Evolutionary conservation across 2,329 filamentous ascomycete species (phyloP), one percentile per base, ranked within the genome.

Genomic region (Cladophialophora chaetospira): DNA sequence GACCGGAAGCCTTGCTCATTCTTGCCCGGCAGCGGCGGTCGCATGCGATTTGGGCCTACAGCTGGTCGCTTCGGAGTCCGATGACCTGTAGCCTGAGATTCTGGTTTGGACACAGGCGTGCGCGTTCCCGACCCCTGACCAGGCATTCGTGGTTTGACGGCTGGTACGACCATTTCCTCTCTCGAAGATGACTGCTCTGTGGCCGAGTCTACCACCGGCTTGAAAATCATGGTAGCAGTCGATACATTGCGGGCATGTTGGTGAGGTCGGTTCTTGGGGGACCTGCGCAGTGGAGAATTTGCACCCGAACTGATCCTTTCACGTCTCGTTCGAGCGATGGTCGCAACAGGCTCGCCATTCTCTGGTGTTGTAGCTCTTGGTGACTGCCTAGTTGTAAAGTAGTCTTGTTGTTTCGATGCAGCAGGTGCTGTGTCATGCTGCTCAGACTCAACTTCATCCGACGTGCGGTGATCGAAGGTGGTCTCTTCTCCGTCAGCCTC

Each of bases 201-300:
- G 36, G 54, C 51, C 2, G 63, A 60, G 15, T 65, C 65, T 4
- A 56, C 75, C 28, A 84, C 76, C 0, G 91, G 91, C 29, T 89
- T 91, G 73, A 88, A 96, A 1, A 96, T 77, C 52, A 95, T 91
- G 0, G 92, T 96, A 65, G 87, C 90, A 17, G 85, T 88, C 0
- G 92, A 96, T 3, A 88, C 71, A 10, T 90, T 91, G 33, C 91
- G 87, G 53, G 75, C 81, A 66, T 96, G 91, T 3, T 77, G 61
- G 21, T 72, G 75, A 42, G 75, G 71, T 15, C 51, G 57, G 33
- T 50, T 9, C 28, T 52, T 44, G 26, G 52, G 38, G 15, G 46
- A 54, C 43, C 29, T n/a, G 15, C n/a, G 25, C n/a, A 46, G 42
- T 4, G 51, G 57, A 10, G 58, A 52, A 25, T 36, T 35, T 6